Percentiles rank a stretch among this genome's conserved stretches.
Evolutionary conservation across 768 basidiomycete species (phyloP).

Genomic region (Cytidiella melzeri): DNA sequence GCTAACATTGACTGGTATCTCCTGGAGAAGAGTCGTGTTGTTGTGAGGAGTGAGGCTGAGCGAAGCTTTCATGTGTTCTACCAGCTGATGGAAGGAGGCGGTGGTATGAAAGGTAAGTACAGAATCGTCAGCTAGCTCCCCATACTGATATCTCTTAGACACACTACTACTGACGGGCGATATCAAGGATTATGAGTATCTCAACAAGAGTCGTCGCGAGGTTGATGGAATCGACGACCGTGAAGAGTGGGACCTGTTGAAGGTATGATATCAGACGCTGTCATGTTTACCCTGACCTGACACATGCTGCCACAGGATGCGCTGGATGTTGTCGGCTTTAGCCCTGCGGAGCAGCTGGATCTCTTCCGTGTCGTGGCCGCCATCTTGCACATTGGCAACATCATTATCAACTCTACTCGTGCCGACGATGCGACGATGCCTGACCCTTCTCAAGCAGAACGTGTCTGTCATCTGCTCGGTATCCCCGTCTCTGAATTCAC

Average conservation of each 20-base stretch:
- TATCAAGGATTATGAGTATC: conserved; percentile 81
- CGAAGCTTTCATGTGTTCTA: conserved; percentile 97
- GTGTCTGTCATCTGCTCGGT: conserved; percentile 86
- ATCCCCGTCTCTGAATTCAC: conserved; percentile 84
- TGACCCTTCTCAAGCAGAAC: conserved; percentile 81
- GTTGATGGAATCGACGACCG: conserved; percentile 94
- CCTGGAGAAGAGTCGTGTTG: conserved; percentile 94
- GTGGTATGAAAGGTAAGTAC: conserved; percentile 57
- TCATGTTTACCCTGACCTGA: not conserved
- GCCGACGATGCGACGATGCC: conserved; percentile 76
- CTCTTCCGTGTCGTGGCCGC: conserved; percentile 93
- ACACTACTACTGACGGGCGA: conserved; percentile 66
- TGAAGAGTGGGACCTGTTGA: conserved; percentile 80
- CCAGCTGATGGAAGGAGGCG: conserved; percentile 79
- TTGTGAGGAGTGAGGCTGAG: conserved; percentile 81
- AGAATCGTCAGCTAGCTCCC: conserved; percentile 7
- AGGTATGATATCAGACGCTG: conserved; percentile 36
- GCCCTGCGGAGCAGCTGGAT: conserved; percentile 77
- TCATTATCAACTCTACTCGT: conserved; percentile 70
- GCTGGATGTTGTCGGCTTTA: conserved; percentile 86
- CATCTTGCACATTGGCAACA: conserved; percentile 94
- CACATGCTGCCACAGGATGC: conserved; percentile 50
- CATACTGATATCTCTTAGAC: conserved; percentile 35
- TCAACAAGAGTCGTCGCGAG: conserved; percentile 83
- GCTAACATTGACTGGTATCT: conserved; percentile 99